Conservation (phyloP, 2,329 filamentous ascomycete genomes). For the Penicillium sp. region DNA sequence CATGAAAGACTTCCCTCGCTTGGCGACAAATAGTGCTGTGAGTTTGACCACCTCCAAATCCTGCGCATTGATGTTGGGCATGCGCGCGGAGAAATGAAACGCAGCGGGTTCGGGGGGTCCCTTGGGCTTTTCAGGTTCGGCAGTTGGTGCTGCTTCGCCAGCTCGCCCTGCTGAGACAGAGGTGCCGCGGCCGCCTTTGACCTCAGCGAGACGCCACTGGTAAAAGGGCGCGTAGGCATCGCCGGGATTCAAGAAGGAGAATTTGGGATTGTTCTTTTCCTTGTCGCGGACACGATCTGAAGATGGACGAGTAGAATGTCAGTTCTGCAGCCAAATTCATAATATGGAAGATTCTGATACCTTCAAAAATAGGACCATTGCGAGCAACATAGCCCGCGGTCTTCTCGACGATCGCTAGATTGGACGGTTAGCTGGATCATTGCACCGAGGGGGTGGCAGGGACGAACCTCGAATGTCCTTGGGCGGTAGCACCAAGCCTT, state of each 20-base stretch:
- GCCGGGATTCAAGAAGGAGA: slow-evolving; percentile 73
- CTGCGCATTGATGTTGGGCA: slow-evolving; percentile 94
- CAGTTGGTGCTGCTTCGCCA: slow-evolving; percentile 55
- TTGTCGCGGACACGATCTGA: slow-evolving; percentile 75
- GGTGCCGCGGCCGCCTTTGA: slow-evolving; percentile 76
- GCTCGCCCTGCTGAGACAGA: slow-evolving; percentile 69
- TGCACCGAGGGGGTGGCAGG: not conserved
- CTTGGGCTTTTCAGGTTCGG: slow-evolving; percentile 62
- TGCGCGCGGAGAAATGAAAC: slow-evolving; percentile 89
- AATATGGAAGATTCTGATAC: slow-evolving; percentile 28
- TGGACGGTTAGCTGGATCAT: slow-evolving; percentile 22
- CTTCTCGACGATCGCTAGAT: slow-evolving; percentile 72
- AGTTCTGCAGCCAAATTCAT: not conserved
- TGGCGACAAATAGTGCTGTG: slow-evolving; percentile 87
- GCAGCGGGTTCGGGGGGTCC: slow-evolving; percentile 80
- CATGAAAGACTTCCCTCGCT: slow-evolving; percentile 88
- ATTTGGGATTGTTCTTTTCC: slow-evolving; percentile 78
- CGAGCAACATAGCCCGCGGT: slow-evolving; percentile 85
- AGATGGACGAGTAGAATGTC: not conserved
- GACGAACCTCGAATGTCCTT: slow-evolving; percentile 67
- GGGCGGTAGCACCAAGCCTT: slow-evolving; percentile 79
- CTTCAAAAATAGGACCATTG: slow-evolving; percentile 64
- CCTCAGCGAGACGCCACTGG: slow-evolving; percentile 81
- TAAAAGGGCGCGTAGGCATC: slow-evolving; percentile 90
- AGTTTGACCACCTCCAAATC: slow-evolving; percentile 71